Evolutionary conservation across 2,329 filamentous ascomycete species (phyloP).

Genomic region (Escovopsis sp.): DNA sequence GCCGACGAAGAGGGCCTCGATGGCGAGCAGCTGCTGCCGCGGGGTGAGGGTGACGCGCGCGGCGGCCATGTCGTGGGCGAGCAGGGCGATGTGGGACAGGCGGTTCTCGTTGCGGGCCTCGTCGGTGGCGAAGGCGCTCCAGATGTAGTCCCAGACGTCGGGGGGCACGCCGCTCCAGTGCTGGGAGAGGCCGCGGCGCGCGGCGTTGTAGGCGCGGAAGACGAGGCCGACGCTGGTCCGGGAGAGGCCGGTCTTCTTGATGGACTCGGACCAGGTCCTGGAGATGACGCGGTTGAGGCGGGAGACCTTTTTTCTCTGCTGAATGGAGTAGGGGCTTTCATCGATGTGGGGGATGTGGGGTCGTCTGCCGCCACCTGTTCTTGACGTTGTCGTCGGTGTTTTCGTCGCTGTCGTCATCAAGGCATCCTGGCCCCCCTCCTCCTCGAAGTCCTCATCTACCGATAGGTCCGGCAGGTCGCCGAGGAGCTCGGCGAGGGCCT

Average conservation of each 20-base stretch:
- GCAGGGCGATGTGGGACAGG: conserved; percentile 42
- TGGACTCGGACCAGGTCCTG: conserved; percentile 14
- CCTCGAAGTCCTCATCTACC: conserved; percentile 7
- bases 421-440: conserved; percentile 8
- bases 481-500: conserved; percentile 18
- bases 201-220: conserved; percentile 36
- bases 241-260: conserved; percentile 14
- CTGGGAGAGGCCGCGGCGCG: conserved; percentile 27
- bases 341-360: conserved; percentile 19
- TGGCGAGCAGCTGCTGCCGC: conserved; percentile 47
- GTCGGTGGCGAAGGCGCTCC: conserved; percentile 42
- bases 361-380: conserved; percentile 7
- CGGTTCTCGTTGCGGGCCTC: conserved; percentile 36
- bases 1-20: conserved; percentile 51
- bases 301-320: conserved; percentile 23
- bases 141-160: conserved; percentile 49
- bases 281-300: conserved; percentile 19
- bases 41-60: conserved; percentile 39
- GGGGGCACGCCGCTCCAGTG: conserved; percentile 40
- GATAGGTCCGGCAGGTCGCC: conserved; percentile 9
- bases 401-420: neutral
- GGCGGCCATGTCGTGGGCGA: conserved; percentile 51
- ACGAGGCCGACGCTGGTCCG: conserved; percentile 22
- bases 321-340: conserved; percentile 20
- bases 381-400: too few relatives aligned